Conservation (phyloP, 805 yeast genomes). For the Metschnikowia rubicola region DNA sequence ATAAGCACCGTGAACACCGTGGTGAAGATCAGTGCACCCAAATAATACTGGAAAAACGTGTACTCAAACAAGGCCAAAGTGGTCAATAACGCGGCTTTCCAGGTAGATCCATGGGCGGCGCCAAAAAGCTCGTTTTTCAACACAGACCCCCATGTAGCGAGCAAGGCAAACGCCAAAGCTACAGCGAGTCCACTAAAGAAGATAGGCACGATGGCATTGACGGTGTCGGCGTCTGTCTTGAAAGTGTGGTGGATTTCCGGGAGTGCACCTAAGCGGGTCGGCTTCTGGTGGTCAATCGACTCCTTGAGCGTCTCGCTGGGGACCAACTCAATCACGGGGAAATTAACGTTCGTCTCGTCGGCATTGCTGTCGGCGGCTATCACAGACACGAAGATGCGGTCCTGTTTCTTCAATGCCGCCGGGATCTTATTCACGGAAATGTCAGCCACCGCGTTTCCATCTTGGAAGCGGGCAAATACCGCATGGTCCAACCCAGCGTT, state of each 20-base stretch:
- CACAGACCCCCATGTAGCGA: slow-evolving; percentile 41
- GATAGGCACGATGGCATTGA: slow-evolving; percentile 48
- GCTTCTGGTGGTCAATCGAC: slow-evolving; percentile 22
- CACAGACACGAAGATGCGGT: slow-evolving; percentile 27
- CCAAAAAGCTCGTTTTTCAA: slow-evolving; percentile 29
- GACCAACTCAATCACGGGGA: slow-evolving; percentile 26
- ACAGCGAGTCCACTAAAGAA: slow-evolving; percentile 46
- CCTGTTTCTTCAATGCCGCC: slow-evolving; percentile 32
- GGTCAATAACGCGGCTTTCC: slow-evolving; percentile 44
- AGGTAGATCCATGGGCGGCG: slow-evolving; percentile 18
- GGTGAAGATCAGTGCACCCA: slow-evolving; percentile 57
- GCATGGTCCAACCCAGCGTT: slow-evolving; percentile 31
- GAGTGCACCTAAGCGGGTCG: slow-evolving; percentile 43
- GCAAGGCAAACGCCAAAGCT: slow-evolving; percentile 39
- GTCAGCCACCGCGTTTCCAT: slow-evolving; percentile 21
- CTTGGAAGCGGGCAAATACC: slow-evolving; percentile 28
- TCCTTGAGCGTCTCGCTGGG: slow-evolving; percentile 27
- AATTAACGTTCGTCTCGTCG: slow-evolving; percentile 20
- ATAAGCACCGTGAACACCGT: slow-evolving; percentile 48
- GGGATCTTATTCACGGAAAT: slow-evolving; percentile 32
- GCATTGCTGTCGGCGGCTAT: slow-evolving; percentile 28
- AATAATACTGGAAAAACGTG: slow-evolving; percentile 54
- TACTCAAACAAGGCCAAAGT: slow-evolving; percentile 50
- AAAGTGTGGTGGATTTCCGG: slow-evolving; percentile 67
- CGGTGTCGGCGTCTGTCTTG: slow-evolving; percentile 50